These are phyloP conservation scores for Pestalotiopsis sp. DNA, from an alignment of 2,329 filamentous ascomycete genomes.

Conservation along the genomic window DNA sequence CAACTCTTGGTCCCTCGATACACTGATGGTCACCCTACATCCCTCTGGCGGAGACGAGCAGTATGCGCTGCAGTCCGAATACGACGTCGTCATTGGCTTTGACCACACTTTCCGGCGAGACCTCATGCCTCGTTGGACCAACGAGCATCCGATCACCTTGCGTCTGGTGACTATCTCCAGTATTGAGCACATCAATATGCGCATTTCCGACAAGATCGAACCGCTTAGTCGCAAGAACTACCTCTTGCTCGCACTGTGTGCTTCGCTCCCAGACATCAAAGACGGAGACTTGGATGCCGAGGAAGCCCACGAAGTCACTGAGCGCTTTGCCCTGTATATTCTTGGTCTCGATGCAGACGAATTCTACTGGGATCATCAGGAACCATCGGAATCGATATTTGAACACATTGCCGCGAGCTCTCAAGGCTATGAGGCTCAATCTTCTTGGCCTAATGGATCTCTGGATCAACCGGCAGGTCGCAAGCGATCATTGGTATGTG, in stretches of 20 bases:
- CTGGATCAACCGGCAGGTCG: slow-evolving; percentile 28
- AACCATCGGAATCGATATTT: slow-evolving; percentile 51
- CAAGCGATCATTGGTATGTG: slow-evolving; percentile 53
- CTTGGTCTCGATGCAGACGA: slow-evolving; percentile 37
- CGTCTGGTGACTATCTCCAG: slow-evolving; percentile 52
- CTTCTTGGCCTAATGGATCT: slow-evolving; percentile 14
- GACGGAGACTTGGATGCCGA: slow-evolving; percentile 40
- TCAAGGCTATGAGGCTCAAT: slow-evolving; percentile 35
- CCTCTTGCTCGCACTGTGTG: slow-evolving; percentile 36
- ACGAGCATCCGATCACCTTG: slow-evolving; percentile 44
- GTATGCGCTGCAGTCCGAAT: slow-evolving; percentile 36
- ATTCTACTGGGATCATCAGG: slow-evolving; percentile 49
- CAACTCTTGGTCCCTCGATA: not conserved
- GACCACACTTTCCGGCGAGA: slow-evolving; percentile 50
- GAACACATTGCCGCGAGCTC: slow-evolving; percentile 45
- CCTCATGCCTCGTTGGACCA: slow-evolving; percentile 28
- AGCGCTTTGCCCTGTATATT: slow-evolving; percentile 48
- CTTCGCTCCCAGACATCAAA: slow-evolving; percentile 36
- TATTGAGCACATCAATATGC: slow-evolving; percentile 57
- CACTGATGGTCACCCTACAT: slow-evolving; percentile 42
- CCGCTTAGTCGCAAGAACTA: slow-evolving; percentile 50
- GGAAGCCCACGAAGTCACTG: slow-evolving; percentile 50
- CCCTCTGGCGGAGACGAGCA: slow-evolving; percentile 38
- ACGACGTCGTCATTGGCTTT: slow-evolving; percentile 57
- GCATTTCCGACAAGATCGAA: slow-evolving; percentile 41